Conservation (phyloP, 1,139 yeast genomes). For the Taphrina sp. region DNA sequence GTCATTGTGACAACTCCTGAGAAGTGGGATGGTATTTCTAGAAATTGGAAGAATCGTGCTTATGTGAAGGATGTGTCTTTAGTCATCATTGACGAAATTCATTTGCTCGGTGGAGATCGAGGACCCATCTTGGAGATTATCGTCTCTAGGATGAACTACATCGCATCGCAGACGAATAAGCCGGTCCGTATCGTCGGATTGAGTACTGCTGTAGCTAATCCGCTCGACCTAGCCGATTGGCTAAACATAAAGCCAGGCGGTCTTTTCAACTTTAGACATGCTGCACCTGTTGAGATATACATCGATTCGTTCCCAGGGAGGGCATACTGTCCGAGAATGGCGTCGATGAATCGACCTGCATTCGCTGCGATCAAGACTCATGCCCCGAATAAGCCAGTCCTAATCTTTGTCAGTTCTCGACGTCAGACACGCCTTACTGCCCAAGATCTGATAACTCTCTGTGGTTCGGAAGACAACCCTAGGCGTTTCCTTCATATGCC, state of each 20-base stretch:
- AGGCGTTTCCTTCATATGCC: constrained; percentile 76
- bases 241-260: constrained; percentile 79
- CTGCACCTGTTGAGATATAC: constrained; percentile 96
- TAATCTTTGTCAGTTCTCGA: constrained; percentile 94
- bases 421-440: constrained; percentile 96
- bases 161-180: constrained; percentile 68
- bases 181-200: constrained; percentile 84
- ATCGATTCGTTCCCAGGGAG: constrained; percentile 93
- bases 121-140: constrained; percentile 98
- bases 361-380: constrained; percentile 95
- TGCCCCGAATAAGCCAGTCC: constrained; percentile 87
- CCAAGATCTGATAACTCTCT: constrained; percentile 81
- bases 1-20: constrained; percentile 96
- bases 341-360: constrained; percentile 88
- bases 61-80: constrained; percentile 89
- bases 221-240: constrained; percentile 98
- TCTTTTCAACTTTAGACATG: constrained; percentile 88
- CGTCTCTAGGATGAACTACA: constrained; percentile 95
- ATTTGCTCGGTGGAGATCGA: constrained; percentile 92
- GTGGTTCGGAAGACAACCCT: constrained; percentile 94
- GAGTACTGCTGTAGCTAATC: constrained; percentile 97
- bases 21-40: constrained; percentile 96
- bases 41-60: constrained; percentile 94
- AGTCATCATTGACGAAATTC: constrained; percentile 97
- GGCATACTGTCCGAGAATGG: constrained; percentile 85